Conservation (phyloP, 1,139 yeast species). For the Pichia sp. region DNA sequence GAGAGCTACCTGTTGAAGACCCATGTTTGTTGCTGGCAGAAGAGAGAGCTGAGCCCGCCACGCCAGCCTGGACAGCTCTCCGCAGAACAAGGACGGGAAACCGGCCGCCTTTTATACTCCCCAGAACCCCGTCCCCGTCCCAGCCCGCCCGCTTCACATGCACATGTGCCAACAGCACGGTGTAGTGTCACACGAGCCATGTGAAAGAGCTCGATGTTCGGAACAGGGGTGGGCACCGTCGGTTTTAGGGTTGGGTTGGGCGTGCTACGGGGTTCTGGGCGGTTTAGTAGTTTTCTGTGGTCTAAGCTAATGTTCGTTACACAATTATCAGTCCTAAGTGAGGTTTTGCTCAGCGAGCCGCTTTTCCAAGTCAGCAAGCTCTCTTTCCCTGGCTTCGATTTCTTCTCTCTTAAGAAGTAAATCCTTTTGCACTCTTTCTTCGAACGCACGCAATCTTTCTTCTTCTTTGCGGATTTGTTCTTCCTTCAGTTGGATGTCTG, state of each 20-base stretch:
- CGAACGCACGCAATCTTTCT: slow-evolving; percentile 71
- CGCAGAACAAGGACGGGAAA: too few species aligned
- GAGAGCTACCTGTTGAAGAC: slow-evolving; percentile 16
- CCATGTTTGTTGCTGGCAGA: slow-evolving; percentile 1
- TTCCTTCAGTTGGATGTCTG: slow-evolving; percentile 48
- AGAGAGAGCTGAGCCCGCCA: background rate
- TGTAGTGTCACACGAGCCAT: too few species aligned
- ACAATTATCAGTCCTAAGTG: background rate
- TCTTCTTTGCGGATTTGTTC: slow-evolving; percentile 78
- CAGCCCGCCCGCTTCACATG: slow-evolving; percentile 1
- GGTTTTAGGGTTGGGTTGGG: too few species aligned
- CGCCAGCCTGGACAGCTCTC: too few species aligned
- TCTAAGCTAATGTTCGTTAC: background rate
- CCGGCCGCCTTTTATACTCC: background rate
- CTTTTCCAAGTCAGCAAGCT: slow-evolving; percentile 42
- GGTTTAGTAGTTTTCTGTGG: background rate
- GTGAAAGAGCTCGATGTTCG: too few species aligned
- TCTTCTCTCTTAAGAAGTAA: slow-evolving; percentile 78
- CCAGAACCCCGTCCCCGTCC: too few species aligned
- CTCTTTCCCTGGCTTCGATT: slow-evolving; percentile 81
- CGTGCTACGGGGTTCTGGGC: too few species aligned
- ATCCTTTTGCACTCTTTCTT: slow-evolving; percentile 86
- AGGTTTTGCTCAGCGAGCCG: slow-evolving; percentile 27
- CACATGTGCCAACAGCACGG: slow-evolving; percentile 2
- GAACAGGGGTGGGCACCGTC: too few species aligned